Conservation (phyloP, 768 basidiomycete species). For the Termitomyces sp. region DNA sequence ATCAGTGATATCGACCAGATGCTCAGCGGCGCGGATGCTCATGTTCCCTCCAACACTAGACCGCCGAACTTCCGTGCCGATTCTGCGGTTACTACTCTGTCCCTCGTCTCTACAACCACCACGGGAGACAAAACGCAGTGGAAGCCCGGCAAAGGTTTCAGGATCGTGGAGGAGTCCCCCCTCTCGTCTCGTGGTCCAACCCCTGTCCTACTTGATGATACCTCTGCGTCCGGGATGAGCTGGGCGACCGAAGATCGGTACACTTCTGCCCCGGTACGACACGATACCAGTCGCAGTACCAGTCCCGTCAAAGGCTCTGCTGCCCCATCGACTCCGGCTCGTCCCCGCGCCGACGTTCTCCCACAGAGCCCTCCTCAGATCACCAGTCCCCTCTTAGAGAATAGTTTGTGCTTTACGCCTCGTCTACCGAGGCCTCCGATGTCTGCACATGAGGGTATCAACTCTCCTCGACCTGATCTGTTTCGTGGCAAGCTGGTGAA, state of each 20-base stretch:
- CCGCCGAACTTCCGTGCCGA: conserved; percentile 7
- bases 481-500: conserved; percentile 10
- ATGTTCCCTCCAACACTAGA: background rate
- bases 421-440: background rate
- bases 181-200: conserved; percentile 9
- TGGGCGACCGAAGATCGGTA: conserved; percentile 32
- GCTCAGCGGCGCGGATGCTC: background rate
- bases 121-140: conserved; percentile 21
- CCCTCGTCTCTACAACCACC: conserved; percentile 15
- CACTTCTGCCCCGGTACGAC: conserved; percentile 34
- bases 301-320: background rate
- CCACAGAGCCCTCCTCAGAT: conserved; percentile 56
- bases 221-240: conserved; percentile 8
- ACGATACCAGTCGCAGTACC: conserved; percentile 23
- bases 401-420: conserved; percentile 52
- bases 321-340: background rate
- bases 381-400: conserved; percentile 54
- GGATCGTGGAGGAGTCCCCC: conserved; percentile 37
- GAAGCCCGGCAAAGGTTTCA: conserved; percentile 35
- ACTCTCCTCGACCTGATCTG: conserved; percentile 12
- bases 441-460: conserved; percentile 4
- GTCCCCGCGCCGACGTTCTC: conserved; percentile 23
- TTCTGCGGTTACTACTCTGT: conserved; percentile 11
- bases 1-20: conserved; percentile 12
- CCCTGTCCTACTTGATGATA: conserved; percentile 12